These are phyloP conservation scores for Ensete ventricosum DNA, from an alignment of 176 grass and related monocot genomes.

Conservation along the genomic window DNA sequence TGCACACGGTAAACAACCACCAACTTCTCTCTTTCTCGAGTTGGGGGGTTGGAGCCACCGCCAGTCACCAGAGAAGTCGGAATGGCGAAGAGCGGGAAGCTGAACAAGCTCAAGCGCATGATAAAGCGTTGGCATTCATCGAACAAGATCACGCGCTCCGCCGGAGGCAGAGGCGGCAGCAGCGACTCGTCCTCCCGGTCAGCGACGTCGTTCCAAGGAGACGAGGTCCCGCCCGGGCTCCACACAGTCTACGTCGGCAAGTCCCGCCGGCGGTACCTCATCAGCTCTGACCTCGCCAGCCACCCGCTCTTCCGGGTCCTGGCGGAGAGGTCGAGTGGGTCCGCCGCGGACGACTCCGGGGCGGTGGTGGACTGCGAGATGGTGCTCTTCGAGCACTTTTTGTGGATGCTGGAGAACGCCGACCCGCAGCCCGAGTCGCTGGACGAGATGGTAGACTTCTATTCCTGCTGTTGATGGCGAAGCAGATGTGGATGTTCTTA, in stretches of 20 bases:
- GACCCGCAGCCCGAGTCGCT: conserved; percentile 76
- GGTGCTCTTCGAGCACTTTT: conserved; percentile 87
- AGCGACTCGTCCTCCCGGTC: conserved; percentile 1
- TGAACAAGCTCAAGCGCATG: too few relatives aligned
- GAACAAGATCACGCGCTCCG: conserved; percentile 33
- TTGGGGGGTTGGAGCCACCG: too few relatives aligned
- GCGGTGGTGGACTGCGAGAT: conserved; percentile 65
- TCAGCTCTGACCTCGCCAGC: conserved; percentile 48
- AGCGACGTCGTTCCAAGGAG: conserved; percentile 46
- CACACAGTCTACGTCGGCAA: conserved; percentile 88
- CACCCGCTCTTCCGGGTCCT: conserved; percentile 65
- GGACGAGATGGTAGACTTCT: conserved; percentile 93
- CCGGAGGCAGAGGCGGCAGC: background rate
- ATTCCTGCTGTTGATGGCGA: conserved; percentile 7
- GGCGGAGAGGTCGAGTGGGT: conserved; percentile 12
- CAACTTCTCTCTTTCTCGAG: too few relatives aligned
- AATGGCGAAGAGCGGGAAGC: too few relatives aligned
- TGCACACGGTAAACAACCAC: too few relatives aligned
- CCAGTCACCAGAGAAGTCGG: too few relatives aligned
- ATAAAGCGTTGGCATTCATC: too few relatives aligned
- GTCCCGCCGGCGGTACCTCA: conserved; percentile 81
- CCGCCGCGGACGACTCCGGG: background rate
- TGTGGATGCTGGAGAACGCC: conserved; percentile 95
- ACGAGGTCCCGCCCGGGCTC: conserved; percentile 49
- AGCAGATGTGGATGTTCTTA: background rate